phyloP scores from a whole-genome alignment of 768 basidiomycete species.

The Austroboletus festivus region DNA sequence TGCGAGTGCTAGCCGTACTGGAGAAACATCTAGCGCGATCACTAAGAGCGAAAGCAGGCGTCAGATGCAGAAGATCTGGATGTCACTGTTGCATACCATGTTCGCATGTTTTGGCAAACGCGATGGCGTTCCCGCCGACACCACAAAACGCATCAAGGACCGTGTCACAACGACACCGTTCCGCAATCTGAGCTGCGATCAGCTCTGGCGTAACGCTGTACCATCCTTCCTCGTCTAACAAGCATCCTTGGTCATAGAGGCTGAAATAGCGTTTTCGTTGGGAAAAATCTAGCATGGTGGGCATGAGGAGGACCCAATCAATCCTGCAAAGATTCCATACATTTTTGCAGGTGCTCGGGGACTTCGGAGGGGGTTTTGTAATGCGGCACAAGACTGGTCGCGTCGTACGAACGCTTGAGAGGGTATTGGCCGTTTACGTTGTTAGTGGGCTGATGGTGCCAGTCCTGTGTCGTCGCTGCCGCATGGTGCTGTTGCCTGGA shows the following conservation, averaged over 20 bases:
- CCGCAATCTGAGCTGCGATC: conserved; percentile 91
- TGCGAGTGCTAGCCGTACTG: conserved; percentile 82
- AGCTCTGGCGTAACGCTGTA: conserved; percentile 93
- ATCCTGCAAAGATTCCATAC: conserved; percentile 40
- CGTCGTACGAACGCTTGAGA: conserved; percentile 51
- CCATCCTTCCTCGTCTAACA: conserved; percentile 97
- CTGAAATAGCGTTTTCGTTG: conserved; percentile 85
- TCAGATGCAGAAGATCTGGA: background rate
- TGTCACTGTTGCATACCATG: conserved; percentile 56
- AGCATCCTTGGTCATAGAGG: conserved; percentile 73
- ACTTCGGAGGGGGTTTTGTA: conserved; percentile 65
- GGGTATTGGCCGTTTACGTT: conserved; percentile 13
- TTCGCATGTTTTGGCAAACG: conserved; percentile 95
- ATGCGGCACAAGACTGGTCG: conserved; percentile 68
- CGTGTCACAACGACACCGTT: conserved; percentile 81
- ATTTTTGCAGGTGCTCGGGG: conserved; percentile 78
- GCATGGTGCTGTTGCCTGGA: too few relatives aligned
- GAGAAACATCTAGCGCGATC: conserved; percentile 88
- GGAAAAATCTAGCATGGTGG: conserved; percentile 76
- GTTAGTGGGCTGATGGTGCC: too few relatives aligned
- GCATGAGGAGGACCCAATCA: conserved; percentile 1
- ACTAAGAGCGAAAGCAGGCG: conserved; percentile 46
- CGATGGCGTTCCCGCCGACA: conserved; percentile 96
- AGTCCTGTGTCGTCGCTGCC: too few relatives aligned
- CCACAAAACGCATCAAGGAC: conserved; percentile 96